Conservation (phyloP, 192 early-diverging fungal species). For the Rhizophagus sp. region DNA sequence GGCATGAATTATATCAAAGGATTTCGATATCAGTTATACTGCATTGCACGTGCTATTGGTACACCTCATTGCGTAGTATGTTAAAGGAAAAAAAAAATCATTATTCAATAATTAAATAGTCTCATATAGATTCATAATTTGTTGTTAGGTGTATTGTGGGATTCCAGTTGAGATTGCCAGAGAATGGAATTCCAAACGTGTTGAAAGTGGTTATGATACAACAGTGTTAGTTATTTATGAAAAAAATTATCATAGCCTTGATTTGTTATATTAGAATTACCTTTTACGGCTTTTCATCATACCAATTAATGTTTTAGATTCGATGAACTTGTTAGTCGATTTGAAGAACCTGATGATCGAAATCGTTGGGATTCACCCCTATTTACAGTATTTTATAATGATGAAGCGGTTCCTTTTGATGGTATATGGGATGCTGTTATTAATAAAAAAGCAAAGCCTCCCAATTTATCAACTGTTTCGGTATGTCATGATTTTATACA, state of each 20-base stretch:
- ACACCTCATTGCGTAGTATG: constrained; percentile 85
- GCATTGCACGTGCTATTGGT: constrained; percentile 78
- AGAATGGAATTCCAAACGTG: constrained; percentile 52
- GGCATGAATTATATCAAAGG: constrained; percentile 99
- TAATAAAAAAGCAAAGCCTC: constrained; percentile 69
- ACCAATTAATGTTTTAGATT: constrained; percentile 46
- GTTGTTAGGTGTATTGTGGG: constrained; percentile 60
- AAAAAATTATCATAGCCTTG: neutral
- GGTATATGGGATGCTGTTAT: constrained; percentile 79
- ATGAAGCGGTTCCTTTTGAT: constrained; percentile 60
- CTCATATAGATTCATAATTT: neutral
- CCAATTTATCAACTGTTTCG: constrained; percentile 84
- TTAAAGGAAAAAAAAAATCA: neutral
- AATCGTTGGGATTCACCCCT: constrained; percentile 97
- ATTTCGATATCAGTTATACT: constrained; percentile 95
- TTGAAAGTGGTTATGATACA: constrained; percentile 45
- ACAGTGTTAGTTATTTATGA: constrained; percentile 36
- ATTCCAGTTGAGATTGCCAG: constrained; percentile 55
- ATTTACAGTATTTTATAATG: constrained; percentile 83
- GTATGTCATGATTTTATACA: constrained; percentile 33
- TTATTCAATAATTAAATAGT: neutral
- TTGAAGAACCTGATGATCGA: constrained; percentile 90
- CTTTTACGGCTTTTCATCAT: neutral
- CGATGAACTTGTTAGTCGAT: constrained; percentile 80
- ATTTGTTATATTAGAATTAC: neutral